Evolutionary conservation across 2,329 filamentous ascomycete species (phyloP).

Genomic region (Byssochlamys sp.): DNA sequence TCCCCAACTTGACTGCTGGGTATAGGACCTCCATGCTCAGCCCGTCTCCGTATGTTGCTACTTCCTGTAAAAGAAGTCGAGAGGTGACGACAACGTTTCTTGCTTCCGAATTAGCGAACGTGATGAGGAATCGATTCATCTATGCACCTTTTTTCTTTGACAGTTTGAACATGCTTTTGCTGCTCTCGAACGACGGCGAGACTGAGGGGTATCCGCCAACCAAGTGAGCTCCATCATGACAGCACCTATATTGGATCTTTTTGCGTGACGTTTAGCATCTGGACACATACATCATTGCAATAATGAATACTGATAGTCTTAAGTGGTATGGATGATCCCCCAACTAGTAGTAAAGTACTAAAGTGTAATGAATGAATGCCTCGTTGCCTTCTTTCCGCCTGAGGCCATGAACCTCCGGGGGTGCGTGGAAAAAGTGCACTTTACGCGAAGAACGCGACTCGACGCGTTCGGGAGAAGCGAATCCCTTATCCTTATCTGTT

Average conservation of each 20-base stretch:
- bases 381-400: not conserved
- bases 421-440: not conserved
- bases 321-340: not conserved
- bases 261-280: not conserved
- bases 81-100: conserved; percentile 27
- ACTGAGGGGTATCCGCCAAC: conserved; percentile 25
- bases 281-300: not conserved
- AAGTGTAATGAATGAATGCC: not conserved
- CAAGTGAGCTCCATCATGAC: conserved; percentile 25
- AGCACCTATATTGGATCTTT: not conserved
- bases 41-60: not conserved
- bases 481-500: not conserved
- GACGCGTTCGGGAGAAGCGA: not conserved
- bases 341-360: too few relatives aligned
- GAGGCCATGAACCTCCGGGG: not conserved
- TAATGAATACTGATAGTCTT: not conserved
- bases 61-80: conserved; percentile 5
- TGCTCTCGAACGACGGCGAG: conserved; percentile 22
- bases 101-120: not conserved
- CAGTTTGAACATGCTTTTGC: conserved; percentile 22
- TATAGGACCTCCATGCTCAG: not conserved
- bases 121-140: not conserved
- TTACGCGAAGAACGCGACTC: not conserved
- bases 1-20: not conserved
- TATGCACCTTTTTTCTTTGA: conserved; percentile 23